phyloP scores from a whole-genome alignment of 2,329 filamentous ascomycete species.

The Knoxdaviesia capensis region DNA sequence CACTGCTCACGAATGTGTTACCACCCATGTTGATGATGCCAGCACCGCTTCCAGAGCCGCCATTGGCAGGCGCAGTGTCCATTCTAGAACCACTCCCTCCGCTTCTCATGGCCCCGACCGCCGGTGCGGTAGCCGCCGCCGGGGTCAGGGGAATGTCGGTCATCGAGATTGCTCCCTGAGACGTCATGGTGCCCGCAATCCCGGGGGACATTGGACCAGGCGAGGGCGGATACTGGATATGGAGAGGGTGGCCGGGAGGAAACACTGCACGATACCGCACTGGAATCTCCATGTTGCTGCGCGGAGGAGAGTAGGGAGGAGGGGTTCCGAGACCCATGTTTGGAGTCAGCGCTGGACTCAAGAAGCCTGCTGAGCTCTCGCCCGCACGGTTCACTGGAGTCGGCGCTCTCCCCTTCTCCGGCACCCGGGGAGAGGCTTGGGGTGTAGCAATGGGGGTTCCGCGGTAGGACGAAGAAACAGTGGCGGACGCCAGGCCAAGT shows the following conservation, averaged over 20 bases:
- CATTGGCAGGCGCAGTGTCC: too few species aligned
- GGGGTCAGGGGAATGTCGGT: constrained; percentile 36
- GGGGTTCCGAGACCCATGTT: constrained; percentile 13
- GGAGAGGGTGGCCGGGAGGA: constrained; percentile 29
- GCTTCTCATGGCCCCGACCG: constrained; percentile 9
- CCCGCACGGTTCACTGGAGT: too few species aligned
- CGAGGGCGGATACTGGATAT: constrained; percentile 29
- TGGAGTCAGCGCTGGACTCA: not conserved
- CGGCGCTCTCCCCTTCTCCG: too few species aligned
- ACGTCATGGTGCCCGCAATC: constrained; percentile 39
- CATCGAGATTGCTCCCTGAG: constrained; percentile 39
- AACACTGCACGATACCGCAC: constrained; percentile 36
- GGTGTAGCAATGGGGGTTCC: too few species aligned
- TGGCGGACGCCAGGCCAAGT: constrained; percentile 4
- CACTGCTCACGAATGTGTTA: too few species aligned
- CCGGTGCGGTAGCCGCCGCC: constrained; percentile 20
- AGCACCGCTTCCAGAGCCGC: too few species aligned
- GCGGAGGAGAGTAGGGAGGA: constrained; percentile 34
- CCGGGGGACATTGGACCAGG: constrained; percentile 43
- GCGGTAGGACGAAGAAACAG: constrained; percentile 4
- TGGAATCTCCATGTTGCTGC: constrained; percentile 14
- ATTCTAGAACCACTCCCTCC: too few species aligned
- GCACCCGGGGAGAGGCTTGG: too few species aligned
- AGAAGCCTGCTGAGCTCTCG: not conserved
- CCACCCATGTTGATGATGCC: too few species aligned